Evolutionary conservation across 2,329 filamentous ascomycete species (phyloP).

Genomic region (Akanthomyces dipterigenus): DNA sequence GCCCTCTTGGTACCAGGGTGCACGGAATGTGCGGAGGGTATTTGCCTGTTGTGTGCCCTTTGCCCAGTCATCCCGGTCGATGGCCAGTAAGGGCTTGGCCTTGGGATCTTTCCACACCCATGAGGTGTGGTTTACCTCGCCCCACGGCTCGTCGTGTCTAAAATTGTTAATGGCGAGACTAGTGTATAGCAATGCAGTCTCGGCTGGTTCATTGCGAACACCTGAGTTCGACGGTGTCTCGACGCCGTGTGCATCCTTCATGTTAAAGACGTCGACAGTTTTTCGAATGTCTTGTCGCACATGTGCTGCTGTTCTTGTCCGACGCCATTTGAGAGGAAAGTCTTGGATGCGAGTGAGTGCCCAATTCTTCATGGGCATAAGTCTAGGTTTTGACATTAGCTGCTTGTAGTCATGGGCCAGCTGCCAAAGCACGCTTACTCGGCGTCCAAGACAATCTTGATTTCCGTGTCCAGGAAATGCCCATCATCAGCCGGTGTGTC

Average conservation of each 20-base stretch:
- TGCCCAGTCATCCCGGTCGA: slow-evolving; percentile 14
- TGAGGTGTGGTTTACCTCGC: slow-evolving; percentile 18
- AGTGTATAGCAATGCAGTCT: slow-evolving; percentile 17
- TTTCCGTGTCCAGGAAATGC: background rate
- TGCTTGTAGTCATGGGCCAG: background rate
- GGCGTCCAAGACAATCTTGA: slow-evolving; percentile 11
- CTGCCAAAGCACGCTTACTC: background rate
- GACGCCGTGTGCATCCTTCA: background rate
- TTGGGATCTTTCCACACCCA: slow-evolving; percentile 13
- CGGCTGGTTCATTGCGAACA: background rate
- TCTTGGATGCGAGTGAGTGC: slow-evolving; percentile 16
- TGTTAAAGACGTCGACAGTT: background rate
- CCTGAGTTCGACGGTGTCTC: background rate
- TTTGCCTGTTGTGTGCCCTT: slow-evolving; percentile 14
- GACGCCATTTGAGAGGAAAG: slow-evolving; percentile 14
- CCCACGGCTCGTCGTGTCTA: slow-evolving; percentile 18
- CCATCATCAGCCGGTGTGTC: background rate
- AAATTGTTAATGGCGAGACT: slow-evolving; percentile 16
- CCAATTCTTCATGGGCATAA: slow-evolving; percentile 18
- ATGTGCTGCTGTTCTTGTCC: background rate
- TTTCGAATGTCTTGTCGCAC: background rate
- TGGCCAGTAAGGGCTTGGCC: slow-evolving; percentile 14
- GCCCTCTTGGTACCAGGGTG: slow-evolving; percentile 16
- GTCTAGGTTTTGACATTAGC: background rate
- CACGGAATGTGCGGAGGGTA: slow-evolving; percentile 12